These are phyloP conservation scores for Tetraselmis striata DNA, from an alignment of 139 green algal species.

Conservation along the genomic window DNA sequence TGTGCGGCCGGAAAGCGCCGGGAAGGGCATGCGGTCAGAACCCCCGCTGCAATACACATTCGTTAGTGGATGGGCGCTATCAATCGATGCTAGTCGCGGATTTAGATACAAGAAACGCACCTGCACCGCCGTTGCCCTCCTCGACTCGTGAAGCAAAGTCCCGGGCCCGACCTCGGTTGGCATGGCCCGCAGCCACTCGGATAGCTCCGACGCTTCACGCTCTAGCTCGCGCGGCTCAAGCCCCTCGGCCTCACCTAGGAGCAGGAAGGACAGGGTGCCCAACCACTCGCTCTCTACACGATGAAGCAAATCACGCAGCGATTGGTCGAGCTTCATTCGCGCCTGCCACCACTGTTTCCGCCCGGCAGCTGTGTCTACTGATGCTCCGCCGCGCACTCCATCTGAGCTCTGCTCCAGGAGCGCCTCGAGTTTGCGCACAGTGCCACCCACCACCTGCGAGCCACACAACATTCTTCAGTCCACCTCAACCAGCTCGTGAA, in stretches of 20 bases:
- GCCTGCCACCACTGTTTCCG: slow-evolving; percentile 36
- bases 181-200: neutral
- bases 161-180: neutral
- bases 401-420: neutral
- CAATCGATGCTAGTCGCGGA: no score
- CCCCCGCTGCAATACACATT: no score
- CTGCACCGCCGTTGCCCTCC: neutral
- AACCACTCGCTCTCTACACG: slow-evolving; percentile 52
- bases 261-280: slow-evolving; percentile 52
- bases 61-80: no score
- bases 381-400: neutral
- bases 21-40: no score
- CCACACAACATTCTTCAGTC: neutral
- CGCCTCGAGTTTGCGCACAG: neutral
- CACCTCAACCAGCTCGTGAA: no score
- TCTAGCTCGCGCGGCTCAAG: neutral
- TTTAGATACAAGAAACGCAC: no score
- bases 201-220: neutral
- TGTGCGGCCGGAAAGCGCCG: neutral
- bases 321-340: slow-evolving; percentile 47
- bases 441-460: neutral
- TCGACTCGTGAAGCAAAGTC: neutral
- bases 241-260: slow-evolving; percentile 1
- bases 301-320: slow-evolving; percentile 42
- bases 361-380: neutral